Evolutionary conservation across 345 rosid species (phyloP), one percentile per base, ranked within the genome.

Genomic region (Crucihimalaya himalaica): DNA sequence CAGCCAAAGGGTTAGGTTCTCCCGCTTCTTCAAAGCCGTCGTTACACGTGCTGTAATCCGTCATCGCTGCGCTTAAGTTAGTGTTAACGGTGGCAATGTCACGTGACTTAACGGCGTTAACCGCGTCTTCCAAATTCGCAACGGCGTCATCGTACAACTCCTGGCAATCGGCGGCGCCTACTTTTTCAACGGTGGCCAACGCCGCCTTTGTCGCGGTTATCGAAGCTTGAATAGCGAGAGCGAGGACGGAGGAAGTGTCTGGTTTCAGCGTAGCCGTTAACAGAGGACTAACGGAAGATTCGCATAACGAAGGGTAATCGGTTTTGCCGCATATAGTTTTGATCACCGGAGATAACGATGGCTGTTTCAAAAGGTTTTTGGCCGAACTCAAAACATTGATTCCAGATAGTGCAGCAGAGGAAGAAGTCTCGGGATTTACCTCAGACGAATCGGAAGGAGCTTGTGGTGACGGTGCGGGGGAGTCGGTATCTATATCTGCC

Each of bases 21-120:
- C 55, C 55, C 1, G 73, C 1, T 14, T 54, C 81, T 2, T 53
- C 63, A 28, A 86, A 82, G 8, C 72, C 91, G 9, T 83, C 87
- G 40, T 81, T 80, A 37, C 90, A 87, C 6, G 87, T 76, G 19
- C 42, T 11, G 27, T 58, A 78, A 74, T 82, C 86, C 21, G 85
- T 66, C 61, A 83, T 51, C 0, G 84, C 90, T 0, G 87, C 88
- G 23, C 89, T 86, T 13, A 87, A 80, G 79, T 83, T 78, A 20
- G 45, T 74, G 32, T 75, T 80, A 42, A 83, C 51, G 56, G 87
- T 84, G 18, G 66, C 79, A 1, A 48, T 40, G 74, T 86, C 96
- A 60, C 67, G 27, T 10, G 53, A 5, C 1, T 60, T 64, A 23
- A 84, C 67, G 11, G 92, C 84, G 20, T 73, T 79, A 64, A 48